phyloP scores from a whole-genome alignment of 2,329 filamentous ascomycete species.

The Diaporthe vexans region DNA sequence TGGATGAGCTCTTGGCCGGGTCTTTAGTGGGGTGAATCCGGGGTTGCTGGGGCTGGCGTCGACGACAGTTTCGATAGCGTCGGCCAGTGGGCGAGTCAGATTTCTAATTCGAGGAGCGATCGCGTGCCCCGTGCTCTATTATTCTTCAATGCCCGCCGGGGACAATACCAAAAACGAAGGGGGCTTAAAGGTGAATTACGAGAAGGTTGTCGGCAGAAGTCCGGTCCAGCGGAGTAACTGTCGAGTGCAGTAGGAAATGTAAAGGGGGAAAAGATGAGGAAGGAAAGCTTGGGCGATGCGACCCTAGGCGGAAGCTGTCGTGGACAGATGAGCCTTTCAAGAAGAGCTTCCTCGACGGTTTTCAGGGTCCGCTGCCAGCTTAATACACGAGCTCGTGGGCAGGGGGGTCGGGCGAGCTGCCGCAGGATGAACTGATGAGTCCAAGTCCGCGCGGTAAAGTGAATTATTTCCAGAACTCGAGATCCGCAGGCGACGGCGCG shows the following conservation, averaged over 20 bases:
- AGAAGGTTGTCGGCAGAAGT: slow-evolving; percentile 24
- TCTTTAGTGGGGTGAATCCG: slow-evolving; percentile 25
- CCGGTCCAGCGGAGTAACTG: slow-evolving; percentile 41
- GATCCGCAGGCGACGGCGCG: slow-evolving; percentile 34
- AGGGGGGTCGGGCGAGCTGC: slow-evolving; percentile 28
- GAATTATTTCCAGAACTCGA: slow-evolving; percentile 37
- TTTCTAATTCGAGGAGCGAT: slow-evolving; percentile 27
- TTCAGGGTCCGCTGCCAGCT: slow-evolving; percentile 26
- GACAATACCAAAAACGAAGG: slow-evolving; percentile 33
- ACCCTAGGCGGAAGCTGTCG: slow-evolving; percentile 38
- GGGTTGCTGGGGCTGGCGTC: slow-evolving; percentile 15
- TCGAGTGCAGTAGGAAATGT: background rate
- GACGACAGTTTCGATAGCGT: slow-evolving; percentile 22
- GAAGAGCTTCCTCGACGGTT: background rate
- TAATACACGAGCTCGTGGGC: slow-evolving; percentile 35
- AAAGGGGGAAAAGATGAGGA: slow-evolving; percentile 2
- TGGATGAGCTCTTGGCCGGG: slow-evolving; percentile 21
- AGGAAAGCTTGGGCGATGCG: background rate
- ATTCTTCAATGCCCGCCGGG: slow-evolving; percentile 25
- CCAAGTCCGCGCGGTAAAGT: slow-evolving; percentile 31
- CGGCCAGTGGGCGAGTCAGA: slow-evolving; percentile 32
- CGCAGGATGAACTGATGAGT: slow-evolving; percentile 33
- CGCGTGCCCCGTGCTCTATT: slow-evolving; percentile 19
- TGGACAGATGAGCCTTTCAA: slow-evolving; percentile 17
- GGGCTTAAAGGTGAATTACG: slow-evolving; percentile 28